phyloP scores from a whole-genome alignment of 208 protist species.

The Acanthamoeba castellanii region DNA sequence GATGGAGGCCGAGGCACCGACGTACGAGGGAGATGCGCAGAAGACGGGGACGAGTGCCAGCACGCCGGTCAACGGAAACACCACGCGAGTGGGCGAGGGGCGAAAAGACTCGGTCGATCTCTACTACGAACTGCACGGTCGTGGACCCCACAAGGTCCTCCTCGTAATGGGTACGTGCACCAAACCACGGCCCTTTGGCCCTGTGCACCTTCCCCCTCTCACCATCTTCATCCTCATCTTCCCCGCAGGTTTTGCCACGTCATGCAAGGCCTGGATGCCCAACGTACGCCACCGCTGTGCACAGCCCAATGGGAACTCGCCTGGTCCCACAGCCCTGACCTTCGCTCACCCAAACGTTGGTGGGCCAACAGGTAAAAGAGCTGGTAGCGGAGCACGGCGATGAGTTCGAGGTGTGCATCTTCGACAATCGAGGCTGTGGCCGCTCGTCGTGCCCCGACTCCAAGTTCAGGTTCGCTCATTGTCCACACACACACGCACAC shows the following conservation, averaged over 20 bases:
- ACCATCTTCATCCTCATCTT: background rate
- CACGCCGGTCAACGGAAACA: background rate
- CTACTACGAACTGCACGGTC: constrained; percentile 57
- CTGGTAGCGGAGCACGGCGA: background rate
- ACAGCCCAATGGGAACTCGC: background rate
- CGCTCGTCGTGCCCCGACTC: constrained; percentile 1
- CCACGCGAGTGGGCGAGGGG: background rate
- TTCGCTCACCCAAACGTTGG: background rate
- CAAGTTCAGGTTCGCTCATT: background rate
- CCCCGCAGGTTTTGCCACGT: constrained; percentile 40
- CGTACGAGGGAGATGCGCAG: background rate
- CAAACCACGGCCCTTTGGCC: background rate
- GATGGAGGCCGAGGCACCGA: constrained; percentile 17
- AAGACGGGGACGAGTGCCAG: background rate
- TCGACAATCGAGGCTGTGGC: constrained; percentile 48
- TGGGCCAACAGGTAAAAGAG: background rate
- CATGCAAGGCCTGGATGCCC: background rate
- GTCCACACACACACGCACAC: background rate
- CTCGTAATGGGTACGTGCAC: background rate
- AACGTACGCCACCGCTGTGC: background rate
- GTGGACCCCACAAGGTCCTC: constrained; percentile 31
- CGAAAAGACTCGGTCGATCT: constrained; percentile 43
- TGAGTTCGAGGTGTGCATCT: constrained; percentile 47
- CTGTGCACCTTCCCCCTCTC: background rate
- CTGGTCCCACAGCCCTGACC: background rate